Evolutionary conservation across 2,329 filamentous ascomycete genomes (phyloP).

Genomic region (Scopulariopsis brevicaulis): DNA sequence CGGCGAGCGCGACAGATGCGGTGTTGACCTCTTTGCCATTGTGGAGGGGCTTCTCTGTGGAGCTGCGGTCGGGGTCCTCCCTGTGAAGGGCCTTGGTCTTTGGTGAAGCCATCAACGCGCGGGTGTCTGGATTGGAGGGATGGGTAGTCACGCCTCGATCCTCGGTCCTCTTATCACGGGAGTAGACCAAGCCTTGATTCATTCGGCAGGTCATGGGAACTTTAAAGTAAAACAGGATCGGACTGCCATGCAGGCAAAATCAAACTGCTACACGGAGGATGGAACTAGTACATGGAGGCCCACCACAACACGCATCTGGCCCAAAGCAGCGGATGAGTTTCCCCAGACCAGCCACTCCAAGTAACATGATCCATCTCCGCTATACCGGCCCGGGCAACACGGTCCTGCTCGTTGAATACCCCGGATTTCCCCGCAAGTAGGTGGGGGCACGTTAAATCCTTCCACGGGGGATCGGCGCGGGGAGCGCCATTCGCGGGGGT

Average conservation of each 20-base stretch:
- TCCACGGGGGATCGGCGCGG: neutral
- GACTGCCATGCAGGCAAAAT: too few relatives aligned
- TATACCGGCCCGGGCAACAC: neutral
- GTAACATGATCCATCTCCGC: neutral
- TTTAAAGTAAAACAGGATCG: too few relatives aligned
- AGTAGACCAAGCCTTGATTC: neutral
- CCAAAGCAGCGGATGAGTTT: too few relatives aligned
- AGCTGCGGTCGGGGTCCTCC: neutral
- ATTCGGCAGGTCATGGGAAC: too few relatives aligned
- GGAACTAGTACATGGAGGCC: too few relatives aligned
- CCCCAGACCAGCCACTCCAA: neutral
- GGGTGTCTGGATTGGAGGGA: neutral
- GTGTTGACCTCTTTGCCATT: neutral
- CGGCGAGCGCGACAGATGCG: constrained; percentile 26
- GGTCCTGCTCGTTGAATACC: neutral
- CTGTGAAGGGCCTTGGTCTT: neutral
- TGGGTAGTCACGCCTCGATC: neutral
- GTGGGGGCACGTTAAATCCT: neutral
- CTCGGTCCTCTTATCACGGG: neutral
- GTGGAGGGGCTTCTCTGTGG: neutral
- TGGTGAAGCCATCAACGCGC: neutral
- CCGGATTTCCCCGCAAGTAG: neutral
- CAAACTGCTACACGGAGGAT: too few relatives aligned
- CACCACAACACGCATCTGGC: too few relatives aligned
- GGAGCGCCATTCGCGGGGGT: neutral